phyloP scores from a whole-genome alignment of 306 rosid species.

The Hylodesmum podocarpum region DNA sequence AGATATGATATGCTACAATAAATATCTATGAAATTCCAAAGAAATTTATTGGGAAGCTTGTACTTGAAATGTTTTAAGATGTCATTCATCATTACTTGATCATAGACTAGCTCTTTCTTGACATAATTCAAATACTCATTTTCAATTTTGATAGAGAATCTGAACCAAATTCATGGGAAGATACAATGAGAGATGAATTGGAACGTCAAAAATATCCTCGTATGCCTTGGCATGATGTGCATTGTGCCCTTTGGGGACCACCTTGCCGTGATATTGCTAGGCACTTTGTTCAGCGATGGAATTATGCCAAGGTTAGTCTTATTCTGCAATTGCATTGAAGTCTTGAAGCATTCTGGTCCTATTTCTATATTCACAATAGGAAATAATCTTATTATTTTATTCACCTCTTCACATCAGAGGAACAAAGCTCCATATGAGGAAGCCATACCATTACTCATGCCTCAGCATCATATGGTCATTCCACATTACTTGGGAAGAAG shows the following conservation, averaged over 20 bases:
- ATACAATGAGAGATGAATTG: conserved; percentile 93
- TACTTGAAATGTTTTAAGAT: conserved; percentile 8
- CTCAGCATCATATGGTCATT: conserved; percentile 99
- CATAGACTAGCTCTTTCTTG: not conserved
- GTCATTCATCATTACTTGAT: conserved; percentile 14
- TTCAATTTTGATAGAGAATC: conserved; percentile 68
- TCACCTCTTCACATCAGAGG: conserved; percentile 54
- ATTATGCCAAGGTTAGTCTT: conserved; percentile 85
- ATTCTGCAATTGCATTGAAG: conserved; percentile 16
- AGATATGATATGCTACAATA: not conserved
- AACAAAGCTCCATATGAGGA: conserved; percentile 95
- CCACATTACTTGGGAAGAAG: conserved; percentile 90
- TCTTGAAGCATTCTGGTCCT: conserved; percentile 21
- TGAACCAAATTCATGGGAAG: conserved; percentile 99
- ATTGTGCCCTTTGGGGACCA: conserved; percentile 98
- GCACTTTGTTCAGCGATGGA: conserved; percentile 99
- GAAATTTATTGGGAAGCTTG: conserved; percentile 20
- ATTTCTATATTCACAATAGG: conserved; percentile 22
- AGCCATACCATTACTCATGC: conserved; percentile 96
- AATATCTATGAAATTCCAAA: not conserved
- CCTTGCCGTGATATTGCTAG: conserved; percentile 98
- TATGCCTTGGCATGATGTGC: conserved; percentile 99
- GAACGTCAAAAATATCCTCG: conserved; percentile 90
- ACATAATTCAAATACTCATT: conserved; percentile 14
- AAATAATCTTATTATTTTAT: conserved; percentile 21